A percentile compares a stretch with the other conserved stretches of the same genome.
phyloP scores from a whole-genome alignment of 495 filamentous ascomycete genomes.

The Tuber brumale region DNA sequence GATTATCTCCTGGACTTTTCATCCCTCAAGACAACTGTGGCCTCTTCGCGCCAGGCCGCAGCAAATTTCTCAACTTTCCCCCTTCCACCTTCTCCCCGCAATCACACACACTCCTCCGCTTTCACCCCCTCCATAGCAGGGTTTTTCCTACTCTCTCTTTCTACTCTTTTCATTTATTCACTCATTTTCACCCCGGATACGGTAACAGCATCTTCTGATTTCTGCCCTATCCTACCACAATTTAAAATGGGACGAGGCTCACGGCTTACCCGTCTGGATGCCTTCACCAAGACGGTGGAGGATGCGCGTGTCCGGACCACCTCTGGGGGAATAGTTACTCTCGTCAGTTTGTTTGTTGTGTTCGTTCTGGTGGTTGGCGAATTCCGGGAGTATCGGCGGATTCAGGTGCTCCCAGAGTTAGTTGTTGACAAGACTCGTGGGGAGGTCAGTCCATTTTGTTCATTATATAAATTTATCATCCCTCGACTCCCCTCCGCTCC shows the following conservation, averaged over 20 bases:
- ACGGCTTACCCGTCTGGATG: constrained; percentile 90
- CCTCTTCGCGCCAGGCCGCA: constrained; percentile 26
- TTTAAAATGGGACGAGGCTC: constrained; percentile 47
- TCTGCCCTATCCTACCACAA: constrained; percentile 12
- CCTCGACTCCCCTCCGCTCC: background rate
- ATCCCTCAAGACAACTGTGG: constrained; percentile 34
- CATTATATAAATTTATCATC: constrained; percentile 20
- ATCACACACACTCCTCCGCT: background rate
- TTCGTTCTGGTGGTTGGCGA: constrained; percentile 87
- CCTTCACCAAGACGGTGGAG: constrained; percentile 97
- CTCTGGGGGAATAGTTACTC: constrained; percentile 89
- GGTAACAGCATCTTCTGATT: background rate
- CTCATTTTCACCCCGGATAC: constrained; percentile 6
- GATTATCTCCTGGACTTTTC: background rate
- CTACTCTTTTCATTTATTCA: constrained; percentile 7
- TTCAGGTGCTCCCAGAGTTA: constrained; percentile 82
- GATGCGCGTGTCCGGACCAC: constrained; percentile 97
- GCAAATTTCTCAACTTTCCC: constrained; percentile 11
- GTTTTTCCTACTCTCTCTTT: constrained; percentile 14
- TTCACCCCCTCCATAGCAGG: constrained; percentile 1
- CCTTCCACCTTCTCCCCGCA: constrained; percentile 1
- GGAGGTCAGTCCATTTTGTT: constrained; percentile 51
- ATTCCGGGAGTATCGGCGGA: constrained; percentile 84
- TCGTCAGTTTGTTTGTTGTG: constrained; percentile 77
- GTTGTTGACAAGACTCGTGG: constrained; percentile 89